Percentiles rank a stretch among this genome's conserved stretches.
These are phyloP conservation scores for Coemansia sp. DNA, from an alignment of 371 early-diverging fungal genomes.

Conservation along the genomic window DNA sequence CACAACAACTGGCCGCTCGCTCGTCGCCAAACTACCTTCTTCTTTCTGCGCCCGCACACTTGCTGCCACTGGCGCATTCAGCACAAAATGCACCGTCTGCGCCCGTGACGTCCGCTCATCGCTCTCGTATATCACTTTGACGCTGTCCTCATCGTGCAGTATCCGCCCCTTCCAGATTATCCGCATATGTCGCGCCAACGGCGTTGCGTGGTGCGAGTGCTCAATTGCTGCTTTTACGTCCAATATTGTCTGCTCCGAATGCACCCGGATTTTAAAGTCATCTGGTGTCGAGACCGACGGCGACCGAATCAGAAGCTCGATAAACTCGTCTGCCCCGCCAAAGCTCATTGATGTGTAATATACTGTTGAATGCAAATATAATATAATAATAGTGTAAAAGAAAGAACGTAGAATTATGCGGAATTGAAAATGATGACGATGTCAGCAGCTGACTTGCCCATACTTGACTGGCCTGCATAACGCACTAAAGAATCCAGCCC, in stretches of 20 bases:
- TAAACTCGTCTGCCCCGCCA: not conserved
- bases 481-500: not conserved
- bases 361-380: not conserved
- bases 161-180: constrained; percentile 46
- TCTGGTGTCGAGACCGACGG: constrained; percentile 37
- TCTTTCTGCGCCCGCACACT: not conserved
- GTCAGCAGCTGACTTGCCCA: not conserved
- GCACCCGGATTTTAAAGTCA: constrained; percentile 19
- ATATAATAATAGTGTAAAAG: not conserved
- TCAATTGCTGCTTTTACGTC: constrained; percentile 38
- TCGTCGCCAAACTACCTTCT: not conserved
- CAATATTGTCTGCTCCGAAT: constrained; percentile 13
- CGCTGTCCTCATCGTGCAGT: constrained; percentile 14
- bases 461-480: not conserved
- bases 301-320: constrained; percentile 32
- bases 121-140: constrained; percentile 4
- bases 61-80: constrained; percentile 8
- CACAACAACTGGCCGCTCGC: constrained; percentile 7
- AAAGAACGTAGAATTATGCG: not conserved
- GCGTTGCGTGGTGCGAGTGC: constrained; percentile 19
- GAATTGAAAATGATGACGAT: not conserved
- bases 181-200: constrained; percentile 39
- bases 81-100: constrained; percentile 42
- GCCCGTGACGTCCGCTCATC: not conserved
- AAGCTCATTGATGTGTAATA: not conserved